Evolutionary conservation across 768 basidiomycete species (phyloP), one percentile per base, ranked within the genome.

Genomic region (Lactarius sp.): DNA sequence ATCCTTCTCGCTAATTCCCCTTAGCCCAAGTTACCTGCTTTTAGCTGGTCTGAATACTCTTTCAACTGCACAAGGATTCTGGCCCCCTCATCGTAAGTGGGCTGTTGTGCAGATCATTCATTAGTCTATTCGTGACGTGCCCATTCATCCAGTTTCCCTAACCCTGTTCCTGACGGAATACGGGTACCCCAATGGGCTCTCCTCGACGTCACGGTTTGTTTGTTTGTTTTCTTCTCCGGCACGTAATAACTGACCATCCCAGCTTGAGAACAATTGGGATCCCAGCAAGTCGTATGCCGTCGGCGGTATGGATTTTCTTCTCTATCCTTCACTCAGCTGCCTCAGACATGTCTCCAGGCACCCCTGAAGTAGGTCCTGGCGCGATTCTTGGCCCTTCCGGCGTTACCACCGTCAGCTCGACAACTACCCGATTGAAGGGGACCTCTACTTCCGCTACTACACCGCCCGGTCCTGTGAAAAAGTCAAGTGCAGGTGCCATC

Each of bases 131-230:
- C 5, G n/a, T 56, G 54, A 56, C 31, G 7, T 10, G 13, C 39
- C 5, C 4, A 50, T 16, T 20, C 31, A 34, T 20, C 14, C 52
- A 59, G 62, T 8, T 64, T 64, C 22, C 58, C 58, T 6, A 54
- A 59, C 27, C 46, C 58, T n/a, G 37, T 64, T 7, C 62, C 62
- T 20, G n/a, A 16, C 2, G 58, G 47, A 49, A 59, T 39, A 20
- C 36, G 39, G 3, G 57, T 64, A 34, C 53, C 46, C 4, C 27
- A 49, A 6, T 64, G 62, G 57, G 36, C 62, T 36, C 62, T 54
- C 46, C 10, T 54, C 2, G 46, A 59, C 9, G 13, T 50, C 31
- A 54, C 52, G 18, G 62, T 64, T 22, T 18, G 62, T 49, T 36
- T 36, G 20, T 14, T 34, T 6, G 1, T 52, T 36, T 54, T 22